Evolutionary conservation across 805 yeast genomes (phyloP).

Genomic region (Jamesozyma hellenica): DNA sequence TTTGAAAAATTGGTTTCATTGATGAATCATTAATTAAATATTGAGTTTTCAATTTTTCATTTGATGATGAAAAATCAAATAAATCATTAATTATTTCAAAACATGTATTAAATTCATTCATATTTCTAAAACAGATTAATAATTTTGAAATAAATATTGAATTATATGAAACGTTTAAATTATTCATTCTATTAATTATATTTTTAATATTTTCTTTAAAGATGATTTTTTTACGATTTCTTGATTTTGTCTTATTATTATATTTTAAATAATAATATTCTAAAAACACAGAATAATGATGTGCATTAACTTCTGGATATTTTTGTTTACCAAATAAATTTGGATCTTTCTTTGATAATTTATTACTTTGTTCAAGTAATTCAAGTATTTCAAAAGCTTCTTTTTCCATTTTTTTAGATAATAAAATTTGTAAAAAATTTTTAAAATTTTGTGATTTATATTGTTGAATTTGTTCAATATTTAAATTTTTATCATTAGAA

Average conservation of each 20-base stretch:
- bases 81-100: constrained; percentile 28
- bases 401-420: constrained; percentile 15
- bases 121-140: constrained; percentile 25
- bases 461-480: constrained; percentile 3
- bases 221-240: constrained; percentile 8
- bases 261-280: constrained; percentile 20
- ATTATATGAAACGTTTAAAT: constrained; percentile 25
- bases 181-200: constrained; percentile 17
- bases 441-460: constrained; percentile 13
- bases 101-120: constrained; percentile 25
- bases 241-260: constrained; percentile 7
- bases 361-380: constrained; percentile 23
- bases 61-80: constrained; percentile 12
- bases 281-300: constrained; percentile 34
- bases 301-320: constrained; percentile 34
- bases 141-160: constrained; percentile 33
- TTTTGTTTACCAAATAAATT: constrained; percentile 5
- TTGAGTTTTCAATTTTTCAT: too few relatives aligned
- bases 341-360: constrained; percentile 4
- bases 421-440: constrained; percentile 19
- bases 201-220: not conserved
- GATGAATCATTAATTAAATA: constrained; percentile 2
- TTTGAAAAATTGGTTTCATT: constrained; percentile 4
- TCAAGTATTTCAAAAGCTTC: constrained; percentile 29
- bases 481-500: constrained; percentile 3